Conservation (phyloP, 2,329 filamentous ascomycete genomes). For the Apiospora hydei region DNA sequence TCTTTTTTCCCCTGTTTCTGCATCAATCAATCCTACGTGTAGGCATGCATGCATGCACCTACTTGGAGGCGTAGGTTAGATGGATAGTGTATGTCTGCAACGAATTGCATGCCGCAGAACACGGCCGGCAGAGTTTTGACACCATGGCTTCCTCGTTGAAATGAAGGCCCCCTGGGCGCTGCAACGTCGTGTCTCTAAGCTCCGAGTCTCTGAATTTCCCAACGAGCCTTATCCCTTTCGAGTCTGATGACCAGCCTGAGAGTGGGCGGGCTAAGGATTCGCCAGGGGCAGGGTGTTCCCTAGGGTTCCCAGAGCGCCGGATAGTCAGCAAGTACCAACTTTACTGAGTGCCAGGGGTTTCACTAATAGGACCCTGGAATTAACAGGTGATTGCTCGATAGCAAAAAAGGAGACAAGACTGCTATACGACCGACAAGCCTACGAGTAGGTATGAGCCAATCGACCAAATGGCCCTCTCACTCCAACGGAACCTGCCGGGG, state of each 20-base stretch:
- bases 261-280: neutral
- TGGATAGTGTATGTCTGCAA: neutral
- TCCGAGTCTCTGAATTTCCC: conserved; percentile 18
- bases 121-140: neutral
- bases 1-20: neutral
- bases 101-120: neutral
- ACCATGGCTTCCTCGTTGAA: conserved; percentile 8
- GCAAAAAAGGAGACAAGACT: neutral
- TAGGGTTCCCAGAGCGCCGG: neutral
- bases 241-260: neutral
- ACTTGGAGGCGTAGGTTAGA: neutral
- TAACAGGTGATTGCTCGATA: conserved; percentile 8
- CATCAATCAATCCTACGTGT: conserved; percentile 7
- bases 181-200: conserved; percentile 18
- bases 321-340: conserved; percentile 11
- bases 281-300: neutral
- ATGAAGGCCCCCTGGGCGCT: neutral
- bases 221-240: conserved; percentile 4
- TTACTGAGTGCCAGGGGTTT: conserved; percentile 1
- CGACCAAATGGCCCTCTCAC: too few relatives aligned
- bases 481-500: neutral
- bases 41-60: neutral
- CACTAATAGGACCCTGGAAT: conserved; percentile 22
- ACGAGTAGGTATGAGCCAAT: neutral
- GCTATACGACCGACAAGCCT: neutral